These are phyloP conservation scores for Sabuloglossum arenarium DNA, from an alignment of 495 filamentous ascomycete species.

Conservation along the genomic window DNA sequence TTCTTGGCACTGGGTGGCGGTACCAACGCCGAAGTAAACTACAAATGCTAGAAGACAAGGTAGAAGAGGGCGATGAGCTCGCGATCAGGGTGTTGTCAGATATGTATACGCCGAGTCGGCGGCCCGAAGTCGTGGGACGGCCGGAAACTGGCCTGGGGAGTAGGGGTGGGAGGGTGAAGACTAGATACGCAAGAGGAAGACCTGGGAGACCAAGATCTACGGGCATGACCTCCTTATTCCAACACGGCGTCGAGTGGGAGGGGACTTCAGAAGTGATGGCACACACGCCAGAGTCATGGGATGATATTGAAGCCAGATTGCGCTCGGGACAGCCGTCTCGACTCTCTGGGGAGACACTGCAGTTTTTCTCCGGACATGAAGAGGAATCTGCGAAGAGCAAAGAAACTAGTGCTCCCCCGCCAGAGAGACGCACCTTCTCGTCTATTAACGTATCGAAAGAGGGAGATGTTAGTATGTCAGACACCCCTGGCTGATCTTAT, in stretches of 20 bases:
- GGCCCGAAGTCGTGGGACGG: background rate
- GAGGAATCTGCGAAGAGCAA: background rate
- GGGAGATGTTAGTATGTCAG: background rate
- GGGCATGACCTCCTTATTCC: background rate
- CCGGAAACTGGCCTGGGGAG: background rate
- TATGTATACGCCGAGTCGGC: background rate
- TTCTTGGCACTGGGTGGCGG: conserved; percentile 5
- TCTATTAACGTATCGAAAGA: background rate
- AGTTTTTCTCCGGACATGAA: background rate
- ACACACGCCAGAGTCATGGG: background rate
- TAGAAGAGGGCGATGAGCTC: background rate
- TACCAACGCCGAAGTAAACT: background rate
- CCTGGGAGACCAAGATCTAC: background rate
- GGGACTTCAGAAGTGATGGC: background rate
- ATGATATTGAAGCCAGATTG: background rate
- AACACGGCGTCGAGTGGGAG: background rate
- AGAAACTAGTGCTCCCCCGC: background rate
- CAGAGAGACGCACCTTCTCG: background rate
- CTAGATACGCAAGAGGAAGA: background rate
- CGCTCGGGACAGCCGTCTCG: background rate
- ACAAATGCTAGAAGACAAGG: background rate
- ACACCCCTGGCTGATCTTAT: background rate
- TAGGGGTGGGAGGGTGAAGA: background rate
- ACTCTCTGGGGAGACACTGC: background rate
- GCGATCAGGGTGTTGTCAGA: background rate